A percentile compares a stretch with the other conserved stretches of the same genome.
Evolutionary conservation across 805 yeast genomes (phyloP).

Genomic region (Scheffersomyces lignosus): DNA sequence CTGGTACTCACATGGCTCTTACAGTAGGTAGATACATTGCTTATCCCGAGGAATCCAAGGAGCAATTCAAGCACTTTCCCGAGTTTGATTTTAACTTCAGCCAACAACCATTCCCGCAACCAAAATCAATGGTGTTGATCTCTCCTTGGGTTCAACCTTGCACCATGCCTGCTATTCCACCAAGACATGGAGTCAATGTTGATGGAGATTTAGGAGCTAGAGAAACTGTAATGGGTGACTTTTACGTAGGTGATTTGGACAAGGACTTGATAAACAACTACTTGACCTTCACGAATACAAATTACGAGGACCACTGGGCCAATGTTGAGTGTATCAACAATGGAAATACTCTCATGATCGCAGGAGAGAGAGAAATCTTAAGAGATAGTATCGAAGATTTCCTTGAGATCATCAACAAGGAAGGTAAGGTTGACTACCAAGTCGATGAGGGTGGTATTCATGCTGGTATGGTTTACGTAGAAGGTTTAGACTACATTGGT

Average conservation of each 20-base stretch:
- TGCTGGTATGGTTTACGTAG: constrained; percentile 34
- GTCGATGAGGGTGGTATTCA: constrained; percentile 37
- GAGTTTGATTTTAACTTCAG: constrained; percentile 17
- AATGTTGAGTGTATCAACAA: constrained; percentile 25
- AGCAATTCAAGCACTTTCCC: constrained; percentile 20
- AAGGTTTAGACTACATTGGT: constrained; percentile 30
- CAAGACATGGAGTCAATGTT: constrained; percentile 22
- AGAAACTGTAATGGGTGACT: constrained; percentile 30
- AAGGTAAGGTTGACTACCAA: constrained; percentile 17
- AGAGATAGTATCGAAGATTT: constrained; percentile 29
- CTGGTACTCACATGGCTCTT: constrained; percentile 16
- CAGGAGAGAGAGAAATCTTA: constrained; percentile 35
- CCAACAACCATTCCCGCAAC: constrained; percentile 22
- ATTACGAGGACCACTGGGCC: constrained; percentile 24
- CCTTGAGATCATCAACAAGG: constrained; percentile 15
- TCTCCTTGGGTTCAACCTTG: constrained; percentile 40
- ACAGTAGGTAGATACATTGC: constrained; percentile 20
- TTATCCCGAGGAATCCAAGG: constrained; percentile 30
- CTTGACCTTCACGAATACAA: constrained; percentile 23
- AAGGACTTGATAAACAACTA: constrained; percentile 14
- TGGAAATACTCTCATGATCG: constrained; percentile 20
- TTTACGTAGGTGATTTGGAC: constrained; percentile 24
- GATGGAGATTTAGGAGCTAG: constrained; percentile 34
- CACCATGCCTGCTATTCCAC: constrained; percentile 16
- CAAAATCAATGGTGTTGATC: constrained; percentile 24